These are phyloP conservation scores for Basipetospora chlamydospora DNA, from an alignment of 2,329 filamentous ascomycete genomes.

Conservation along the genomic window DNA sequence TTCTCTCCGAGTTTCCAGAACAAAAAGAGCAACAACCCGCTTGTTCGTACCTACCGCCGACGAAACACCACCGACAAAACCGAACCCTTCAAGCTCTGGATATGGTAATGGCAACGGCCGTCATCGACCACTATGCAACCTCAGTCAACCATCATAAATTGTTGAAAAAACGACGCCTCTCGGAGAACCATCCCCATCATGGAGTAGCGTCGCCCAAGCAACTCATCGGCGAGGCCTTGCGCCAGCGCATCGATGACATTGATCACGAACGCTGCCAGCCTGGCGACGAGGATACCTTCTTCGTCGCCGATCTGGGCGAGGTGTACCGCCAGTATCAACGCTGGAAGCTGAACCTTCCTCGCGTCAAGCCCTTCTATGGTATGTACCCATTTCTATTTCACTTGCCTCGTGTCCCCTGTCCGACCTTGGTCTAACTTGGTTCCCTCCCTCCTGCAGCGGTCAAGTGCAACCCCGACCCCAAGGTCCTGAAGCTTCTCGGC, in stretches of 20 bases:
- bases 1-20: no score
- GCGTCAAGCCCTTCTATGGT: constrained; percentile 96
- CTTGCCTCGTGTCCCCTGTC: no score
- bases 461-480: constrained; percentile 94
- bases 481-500: constrained; percentile 76
- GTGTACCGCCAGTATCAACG: constrained; percentile 97
- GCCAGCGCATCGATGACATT: constrained; percentile 69
- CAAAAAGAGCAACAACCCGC: no score
- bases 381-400: constrained; percentile 17
- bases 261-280: constrained; percentile 78
- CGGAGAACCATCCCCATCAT: constrained; percentile 24
- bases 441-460: constrained; percentile 45
- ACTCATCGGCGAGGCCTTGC: constrained; percentile 75
- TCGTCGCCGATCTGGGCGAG: constrained; percentile 93
- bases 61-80: no score
- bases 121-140: constrained; percentile 38
- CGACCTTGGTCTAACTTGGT: not conserved
- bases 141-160: constrained; percentile 34
- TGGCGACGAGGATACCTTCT: constrained; percentile 95
- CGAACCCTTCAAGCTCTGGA: constrained; percentile 20
- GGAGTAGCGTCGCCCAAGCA: constrained; percentile 46
- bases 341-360: constrained; percentile 88
- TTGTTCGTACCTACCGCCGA: no score
- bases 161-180: constrained; percentile 27
- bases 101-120: constrained; percentile 52